A percentile compares a stretch with the other conserved stretches of the same genome.
Evolutionary conservation across 2,329 filamentous ascomycete genomes (phyloP).

Genomic region (Cladosporium velox): DNA sequence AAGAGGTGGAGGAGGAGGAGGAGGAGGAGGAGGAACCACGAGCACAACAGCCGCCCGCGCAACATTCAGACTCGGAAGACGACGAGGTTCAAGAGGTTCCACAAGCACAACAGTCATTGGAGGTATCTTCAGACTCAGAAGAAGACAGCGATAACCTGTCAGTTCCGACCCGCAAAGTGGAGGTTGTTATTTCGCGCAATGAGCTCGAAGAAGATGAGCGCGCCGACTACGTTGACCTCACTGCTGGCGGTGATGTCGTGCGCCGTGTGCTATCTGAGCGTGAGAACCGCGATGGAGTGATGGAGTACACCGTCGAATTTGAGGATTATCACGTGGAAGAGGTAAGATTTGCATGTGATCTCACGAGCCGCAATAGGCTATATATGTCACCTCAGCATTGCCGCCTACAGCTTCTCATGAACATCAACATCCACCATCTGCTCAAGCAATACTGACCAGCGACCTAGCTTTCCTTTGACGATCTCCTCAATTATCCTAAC

Average conservation of each 20-base stretch:
- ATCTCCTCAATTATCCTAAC: slow-evolving; percentile 49
- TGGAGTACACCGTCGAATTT: slow-evolving; percentile 47
- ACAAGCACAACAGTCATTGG: background rate
- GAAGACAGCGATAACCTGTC: background rate
- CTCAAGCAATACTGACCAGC: background rate
- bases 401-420: background rate
- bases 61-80: background rate
- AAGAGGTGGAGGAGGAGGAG: background rate
- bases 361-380: background rate
- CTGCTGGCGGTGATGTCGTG: slow-evolving; percentile 36
- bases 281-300: slow-evolving; percentile 32
- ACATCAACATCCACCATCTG: background rate
- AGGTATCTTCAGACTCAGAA: background rate
- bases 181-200: slow-evolving; percentile 19
- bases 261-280: slow-evolving; percentile 44
- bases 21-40: background rate
- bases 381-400: background rate
- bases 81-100: background rate
- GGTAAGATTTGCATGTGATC: slow-evolving; percentile 40
- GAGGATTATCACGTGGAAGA: slow-evolving; percentile 42
- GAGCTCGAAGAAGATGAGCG: slow-evolving; percentile 22
- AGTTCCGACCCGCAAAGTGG: background rate
- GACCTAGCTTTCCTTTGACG: slow-evolving; percentile 48
- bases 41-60: background rate
- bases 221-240: slow-evolving; percentile 32